phyloP scores from a whole-genome alignment of 192 early-diverging fungal species.

The Gonapodya sp. region DNA sequence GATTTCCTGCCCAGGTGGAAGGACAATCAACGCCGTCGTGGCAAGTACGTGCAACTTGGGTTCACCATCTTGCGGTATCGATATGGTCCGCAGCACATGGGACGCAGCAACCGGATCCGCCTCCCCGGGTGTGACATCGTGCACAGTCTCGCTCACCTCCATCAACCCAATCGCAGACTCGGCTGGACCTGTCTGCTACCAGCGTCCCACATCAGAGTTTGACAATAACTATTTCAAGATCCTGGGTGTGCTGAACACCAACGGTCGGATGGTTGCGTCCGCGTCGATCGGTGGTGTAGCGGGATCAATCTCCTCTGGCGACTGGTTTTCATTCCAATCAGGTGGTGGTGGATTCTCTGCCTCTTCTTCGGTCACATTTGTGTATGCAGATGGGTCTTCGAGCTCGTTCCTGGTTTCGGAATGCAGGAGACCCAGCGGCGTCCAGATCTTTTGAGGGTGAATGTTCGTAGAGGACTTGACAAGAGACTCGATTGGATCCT shows the following conservation, averaged over 20 bases:
- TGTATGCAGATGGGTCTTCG: background rate
- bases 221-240: background rate
- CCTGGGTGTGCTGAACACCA: background rate
- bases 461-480: no score
- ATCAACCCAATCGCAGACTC: background rate
- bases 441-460: background rate
- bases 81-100: background rate
- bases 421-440: background rate
- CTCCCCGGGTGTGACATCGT: background rate
- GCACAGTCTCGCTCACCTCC: background rate
- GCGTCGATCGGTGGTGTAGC: background rate
- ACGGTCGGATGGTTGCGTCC: background rate
- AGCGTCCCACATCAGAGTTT: background rate
- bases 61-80: background rate
- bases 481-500: no score
- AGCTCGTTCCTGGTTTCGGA: background rate
- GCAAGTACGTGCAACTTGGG: background rate
- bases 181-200: background rate
- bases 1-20: background rate
- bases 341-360: background rate
- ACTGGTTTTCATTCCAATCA: background rate
- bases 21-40: background rate
- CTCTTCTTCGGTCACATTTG: background rate
- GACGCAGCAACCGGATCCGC: background rate
- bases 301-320: background rate